Evolutionary conservation across 768 basidiomycete species (phyloP), one percentile per base, ranked within the genome.

Genomic region (Kwoniella bestiolae): DNA sequence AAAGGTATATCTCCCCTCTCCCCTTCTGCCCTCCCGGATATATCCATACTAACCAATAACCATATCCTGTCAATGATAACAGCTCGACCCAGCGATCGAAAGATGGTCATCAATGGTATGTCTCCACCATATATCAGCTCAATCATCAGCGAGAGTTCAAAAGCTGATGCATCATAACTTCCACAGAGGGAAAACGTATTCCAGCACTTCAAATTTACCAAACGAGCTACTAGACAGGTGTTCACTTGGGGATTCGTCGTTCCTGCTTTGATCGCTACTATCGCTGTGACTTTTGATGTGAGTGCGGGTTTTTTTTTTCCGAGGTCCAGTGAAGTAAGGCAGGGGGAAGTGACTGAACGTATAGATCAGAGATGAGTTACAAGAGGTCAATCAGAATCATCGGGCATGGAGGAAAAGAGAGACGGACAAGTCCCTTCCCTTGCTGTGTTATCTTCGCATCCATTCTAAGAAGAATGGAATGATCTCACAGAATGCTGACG

Each of bases 161-260:
- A 35, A 35, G 34, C 34, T 35, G 34, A 35, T 35, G 34, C 35
- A 5, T 38, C 16, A 8, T 5, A 11, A 38, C 16, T 9, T 38
- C 5, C 35, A 38, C 6, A 41, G 92, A 88, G 92, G 45, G 92
- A 94, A 79, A 85, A 88, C 68, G 90, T 87, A n/a, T 91, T 92
- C 81, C 84, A 89, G 76, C 85, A 87, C 76, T 95, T 94, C 81
- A 86, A 86, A 41, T 92, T 91, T 84, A 94, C 91, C 35, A 86
- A 83, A 29, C 83, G 85, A 61, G 87, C 89, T 25, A 85, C 89
- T 28, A 84, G 88, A 72, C 86, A 85, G 5, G 83, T 87, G 47
- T 74, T 85, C 41, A 65, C 91, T 23, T 82, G 87, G 12, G 90
- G 90, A 35, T 83, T 89, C 71, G 80, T 89, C 25, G 81, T 90